These are phyloP conservation scores for Cruciata laevipes DNA, from an alignment of 257 asterid species.

Conservation along the genomic window DNA sequence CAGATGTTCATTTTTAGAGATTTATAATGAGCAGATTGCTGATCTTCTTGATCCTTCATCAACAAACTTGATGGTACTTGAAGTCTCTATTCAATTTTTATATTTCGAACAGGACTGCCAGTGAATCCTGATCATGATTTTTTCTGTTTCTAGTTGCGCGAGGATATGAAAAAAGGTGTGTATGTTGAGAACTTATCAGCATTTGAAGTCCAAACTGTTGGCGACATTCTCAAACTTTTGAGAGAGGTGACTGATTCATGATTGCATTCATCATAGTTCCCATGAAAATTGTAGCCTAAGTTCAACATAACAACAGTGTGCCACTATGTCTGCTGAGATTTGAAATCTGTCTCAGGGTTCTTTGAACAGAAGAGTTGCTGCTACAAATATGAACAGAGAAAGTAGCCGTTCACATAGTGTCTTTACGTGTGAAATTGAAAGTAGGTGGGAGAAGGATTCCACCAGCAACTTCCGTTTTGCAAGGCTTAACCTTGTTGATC, in stretches of 20 bases:
- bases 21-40: constrained; percentile 84
- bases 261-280: not conserved
- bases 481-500: constrained; percentile 95
- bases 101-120: constrained; percentile 6
- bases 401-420: constrained; percentile 99
- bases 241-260: constrained; percentile 50
- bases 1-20: constrained; percentile 95
- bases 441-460: constrained; percentile 93
- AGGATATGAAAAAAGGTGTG: constrained; percentile 83
- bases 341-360: constrained; percentile 56
- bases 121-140: constrained; percentile 16
- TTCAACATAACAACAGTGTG: constrained; percentile 4
- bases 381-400: constrained; percentile 98
- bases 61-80: constrained; percentile 76
- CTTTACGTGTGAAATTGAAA: constrained; percentile 93
- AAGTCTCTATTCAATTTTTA: constrained; percentile 12
- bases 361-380: constrained; percentile 83
- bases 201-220: constrained; percentile 81
- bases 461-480: constrained; percentile 80
- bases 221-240: constrained; percentile 82
- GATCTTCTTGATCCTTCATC: constrained; percentile 98
- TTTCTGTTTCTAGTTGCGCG: constrained; percentile 53
- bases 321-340: constrained; percentile 8
- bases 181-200: constrained; percentile 94
- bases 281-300: not conserved